Percentiles rank a stretch among this genome's conserved stretches.
phyloP scores from a whole-genome alignment of 805 yeast species.

The Pichia deserticola region DNA sequence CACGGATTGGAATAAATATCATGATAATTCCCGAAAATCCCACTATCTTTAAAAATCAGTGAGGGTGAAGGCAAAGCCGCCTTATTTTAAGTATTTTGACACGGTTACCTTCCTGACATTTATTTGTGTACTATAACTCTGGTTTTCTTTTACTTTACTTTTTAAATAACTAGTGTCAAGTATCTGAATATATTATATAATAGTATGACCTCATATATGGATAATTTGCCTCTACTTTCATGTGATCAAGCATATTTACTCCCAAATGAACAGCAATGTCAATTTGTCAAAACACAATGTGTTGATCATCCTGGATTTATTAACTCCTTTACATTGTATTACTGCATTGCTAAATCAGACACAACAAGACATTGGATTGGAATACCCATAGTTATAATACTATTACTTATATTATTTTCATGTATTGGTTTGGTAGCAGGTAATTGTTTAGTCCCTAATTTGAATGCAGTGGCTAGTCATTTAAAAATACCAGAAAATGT shows the following conservation, averaged over 20 bases:
- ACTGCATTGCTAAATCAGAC: conserved; percentile 19
- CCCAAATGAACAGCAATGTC: conserved; percentile 21
- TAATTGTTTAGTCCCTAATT: conserved; percentile 75
- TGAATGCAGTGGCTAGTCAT: conserved; percentile 57
- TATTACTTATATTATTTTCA: conserved; percentile 41
- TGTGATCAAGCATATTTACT: conserved; percentile 9
- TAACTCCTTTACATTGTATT: conserved; percentile 25
- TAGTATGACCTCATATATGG: not conserved
- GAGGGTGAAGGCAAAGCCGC: too few species aligned
- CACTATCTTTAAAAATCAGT: too few species aligned
- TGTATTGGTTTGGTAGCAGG: conserved; percentile 77
- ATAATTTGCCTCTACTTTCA: not conserved
- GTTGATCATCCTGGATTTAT: conserved; percentile 23
- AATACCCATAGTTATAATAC: conserved; percentile 15
- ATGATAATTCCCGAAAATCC: too few species aligned
- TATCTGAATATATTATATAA: not conserved
- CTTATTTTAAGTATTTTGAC: too few species aligned
- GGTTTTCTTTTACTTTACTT: too few species aligned
- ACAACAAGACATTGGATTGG: conserved; percentile 12
- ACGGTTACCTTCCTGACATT: too few species aligned
- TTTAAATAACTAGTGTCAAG: too few species aligned
- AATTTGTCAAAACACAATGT: conserved; percentile 23
- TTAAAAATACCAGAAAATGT: conserved; percentile 69
- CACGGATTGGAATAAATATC: too few species aligned
- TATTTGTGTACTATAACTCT: too few species aligned